Conservation (phyloP, 345 rosid genomes). For the Euphorbia lathyris region DNA sequence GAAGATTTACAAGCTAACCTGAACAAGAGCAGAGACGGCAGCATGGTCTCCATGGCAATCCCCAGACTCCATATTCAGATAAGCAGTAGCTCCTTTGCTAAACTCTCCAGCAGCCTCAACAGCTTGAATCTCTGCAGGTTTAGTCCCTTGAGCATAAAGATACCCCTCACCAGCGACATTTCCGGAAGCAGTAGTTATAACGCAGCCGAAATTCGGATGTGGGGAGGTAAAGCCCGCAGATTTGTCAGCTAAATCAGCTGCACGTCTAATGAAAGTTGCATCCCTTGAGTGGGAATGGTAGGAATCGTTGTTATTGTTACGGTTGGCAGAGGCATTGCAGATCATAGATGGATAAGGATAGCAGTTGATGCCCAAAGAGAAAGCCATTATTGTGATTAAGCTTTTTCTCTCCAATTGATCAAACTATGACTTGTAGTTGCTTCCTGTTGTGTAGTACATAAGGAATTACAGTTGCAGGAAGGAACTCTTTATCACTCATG, state of each 20-base stretch:
- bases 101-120: conserved; percentile 61
- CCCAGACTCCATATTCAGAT: conserved; percentile 85
- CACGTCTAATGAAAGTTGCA: conserved; percentile 55
- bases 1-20: conserved; percentile 38
- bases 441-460: background rate
- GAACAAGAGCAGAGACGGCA: conserved; percentile 84
- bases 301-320: background rate
- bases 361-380: conserved; percentile 25
- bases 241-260: conserved; percentile 62
- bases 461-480: background rate
- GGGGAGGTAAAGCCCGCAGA: conserved; percentile 87
- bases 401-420: background rate
- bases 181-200: conserved; percentile 49
- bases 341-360: conserved; percentile 18
- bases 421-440: background rate
- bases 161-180: conserved; percentile 76
- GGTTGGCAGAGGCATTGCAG: conserved; percentile 27
- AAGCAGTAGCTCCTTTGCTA: conserved; percentile 68
- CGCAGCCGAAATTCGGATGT: conserved; percentile 91
- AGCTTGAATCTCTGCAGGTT: conserved; percentile 71
- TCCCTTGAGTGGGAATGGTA: conserved; percentile 41
- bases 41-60: conserved; percentile 86
- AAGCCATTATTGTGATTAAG: conserved; percentile 27
- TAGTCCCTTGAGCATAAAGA: conserved; percentile 83
- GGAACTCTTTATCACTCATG: background rate